phyloP scores from a whole-genome alignment of 176 grass and related monocot genomes.

The Saccharum spontaneum region DNA sequence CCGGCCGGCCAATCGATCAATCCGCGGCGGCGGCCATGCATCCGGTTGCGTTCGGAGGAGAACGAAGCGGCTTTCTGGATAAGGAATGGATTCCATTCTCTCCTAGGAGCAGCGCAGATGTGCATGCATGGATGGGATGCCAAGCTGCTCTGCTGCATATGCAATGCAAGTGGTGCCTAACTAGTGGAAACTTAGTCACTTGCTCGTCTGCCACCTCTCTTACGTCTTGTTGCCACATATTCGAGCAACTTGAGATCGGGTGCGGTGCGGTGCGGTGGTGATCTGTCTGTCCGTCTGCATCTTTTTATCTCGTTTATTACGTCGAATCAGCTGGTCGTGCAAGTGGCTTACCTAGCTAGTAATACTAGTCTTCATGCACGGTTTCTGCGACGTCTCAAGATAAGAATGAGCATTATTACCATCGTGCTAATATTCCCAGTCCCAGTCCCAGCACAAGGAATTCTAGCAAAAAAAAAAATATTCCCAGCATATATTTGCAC shows the following conservation, averaged over 20 bases:
- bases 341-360: not conserved
- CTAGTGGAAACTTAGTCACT: not conserved
- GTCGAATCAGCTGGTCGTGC: constrained; percentile 1
- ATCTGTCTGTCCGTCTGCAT: not conserved
- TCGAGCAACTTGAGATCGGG: constrained; percentile 24
- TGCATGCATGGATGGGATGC: not conserved
- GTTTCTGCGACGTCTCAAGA: constrained; percentile 3
- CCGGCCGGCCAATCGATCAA: not conserved
- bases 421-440: not conserved
- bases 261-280: not conserved
- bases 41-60: not conserved
- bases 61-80: constrained; percentile 5
- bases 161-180: not conserved
- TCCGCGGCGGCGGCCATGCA: not conserved
- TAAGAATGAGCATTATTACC: not conserved
- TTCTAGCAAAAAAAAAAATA: not conserved
- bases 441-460: not conserved
- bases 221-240: constrained; percentile 5
- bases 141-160: not conserved
- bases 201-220: not conserved
- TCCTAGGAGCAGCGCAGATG: not conserved
- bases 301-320: constrained; percentile 27
- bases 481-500: not conserved
- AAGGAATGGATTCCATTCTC: constrained; percentile 40
- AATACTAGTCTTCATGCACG: not conserved